A percentile compares a stretch with the other conserved stretches of the same genome.
phyloP scores from a whole-genome alignment of 2,329 filamentous ascomycete species.

The Phaeoacremonium minimum region DNA sequence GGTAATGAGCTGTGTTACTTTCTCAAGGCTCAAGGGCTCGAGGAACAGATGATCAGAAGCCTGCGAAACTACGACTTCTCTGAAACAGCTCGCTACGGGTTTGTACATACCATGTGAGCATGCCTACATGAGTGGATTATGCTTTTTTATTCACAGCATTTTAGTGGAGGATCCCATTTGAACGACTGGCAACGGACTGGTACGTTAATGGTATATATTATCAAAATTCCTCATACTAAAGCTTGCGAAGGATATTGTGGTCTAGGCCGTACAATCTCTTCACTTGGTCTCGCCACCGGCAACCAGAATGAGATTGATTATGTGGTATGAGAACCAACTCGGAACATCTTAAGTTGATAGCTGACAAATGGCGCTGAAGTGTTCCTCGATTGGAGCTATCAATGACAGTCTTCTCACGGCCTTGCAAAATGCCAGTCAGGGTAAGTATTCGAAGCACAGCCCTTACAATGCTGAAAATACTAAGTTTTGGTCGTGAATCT shows the following conservation, averaged over 20 bases:
- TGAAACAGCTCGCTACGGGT: constrained; percentile 65
- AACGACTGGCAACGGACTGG: constrained; percentile 40
- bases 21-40: constrained; percentile 60
- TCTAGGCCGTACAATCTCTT: constrained; percentile 61
- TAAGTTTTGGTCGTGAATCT: constrained; percentile 1
- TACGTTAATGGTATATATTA: constrained; percentile 19
- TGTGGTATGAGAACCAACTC: constrained; percentile 44
- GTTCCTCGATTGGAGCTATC: constrained; percentile 77
- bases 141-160: constrained; percentile 3
- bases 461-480: too few relatives aligned
- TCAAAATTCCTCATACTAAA: constrained; percentile 2
- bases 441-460: constrained; percentile 22
- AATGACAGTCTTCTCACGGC: constrained; percentile 61
- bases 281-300: constrained; percentile 56
- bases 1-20: constrained; percentile 68
- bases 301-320: constrained; percentile 66
- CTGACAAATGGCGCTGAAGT: constrained; percentile 34
- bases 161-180: constrained; percentile 51
- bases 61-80: constrained; percentile 78
- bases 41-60: constrained; percentile 61
- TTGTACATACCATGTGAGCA: constrained; percentile 81
- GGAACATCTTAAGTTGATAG: constrained; percentile 1
- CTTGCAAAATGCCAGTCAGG: constrained; percentile 52
- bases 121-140: too few relatives aligned
- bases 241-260: constrained; percentile 62